A percentile compares a stretch with the other conserved stretches of the same genome.
Evolutionary conservation across 352 stramenopile genomes (phyloP).

Genomic region (Phytophthora pisi): DNA sequence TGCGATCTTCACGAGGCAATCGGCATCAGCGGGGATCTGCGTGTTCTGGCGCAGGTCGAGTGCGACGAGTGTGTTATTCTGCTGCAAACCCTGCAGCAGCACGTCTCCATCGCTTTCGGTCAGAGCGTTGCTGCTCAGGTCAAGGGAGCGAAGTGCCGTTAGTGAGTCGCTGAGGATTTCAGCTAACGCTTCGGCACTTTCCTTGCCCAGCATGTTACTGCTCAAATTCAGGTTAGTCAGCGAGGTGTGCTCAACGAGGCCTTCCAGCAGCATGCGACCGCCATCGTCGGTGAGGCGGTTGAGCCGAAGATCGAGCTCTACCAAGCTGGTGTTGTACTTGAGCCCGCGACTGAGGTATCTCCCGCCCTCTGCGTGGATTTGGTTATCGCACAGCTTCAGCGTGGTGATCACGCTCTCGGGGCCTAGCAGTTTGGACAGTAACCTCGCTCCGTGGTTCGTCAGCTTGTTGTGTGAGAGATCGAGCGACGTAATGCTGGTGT

Average conservation of each 20-base stretch:
- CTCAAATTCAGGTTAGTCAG: constrained; percentile 86
- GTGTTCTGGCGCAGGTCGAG: constrained; percentile 83
- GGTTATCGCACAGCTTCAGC: constrained; percentile 92
- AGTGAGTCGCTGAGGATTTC: constrained; percentile 76
- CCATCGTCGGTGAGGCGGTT: constrained; percentile 94
- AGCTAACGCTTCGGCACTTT: constrained; percentile 72
- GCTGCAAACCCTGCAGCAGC: constrained; percentile 64
- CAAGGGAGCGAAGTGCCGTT: constrained; percentile 66
- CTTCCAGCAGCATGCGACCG: constrained; percentile 88
- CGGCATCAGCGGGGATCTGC: constrained; percentile 62
- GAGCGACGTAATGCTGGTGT: constrained; percentile 92
- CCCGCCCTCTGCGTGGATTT: constrained; percentile 92
- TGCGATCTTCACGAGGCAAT: constrained; percentile 67
- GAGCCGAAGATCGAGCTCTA: constrained; percentile 91
- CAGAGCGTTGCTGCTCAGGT: constrained; percentile 86
- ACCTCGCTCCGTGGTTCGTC: constrained; percentile 90
- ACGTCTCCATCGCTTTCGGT: constrained; percentile 61
- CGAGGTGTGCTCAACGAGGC: constrained; percentile 66
- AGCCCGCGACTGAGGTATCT: constrained; percentile 91
- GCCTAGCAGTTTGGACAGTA: constrained; percentile 91
- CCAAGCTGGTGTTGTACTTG: constrained; percentile 88
- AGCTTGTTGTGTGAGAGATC: constrained; percentile 97
- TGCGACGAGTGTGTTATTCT: constrained; percentile 64
- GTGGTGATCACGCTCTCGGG: constrained; percentile 89
- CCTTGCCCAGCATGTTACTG: constrained; percentile 79